These are phyloP conservation scores for Euphrasia arctica DNA, from an alignment of 305 asterid species.

Conservation along the genomic window DNA sequence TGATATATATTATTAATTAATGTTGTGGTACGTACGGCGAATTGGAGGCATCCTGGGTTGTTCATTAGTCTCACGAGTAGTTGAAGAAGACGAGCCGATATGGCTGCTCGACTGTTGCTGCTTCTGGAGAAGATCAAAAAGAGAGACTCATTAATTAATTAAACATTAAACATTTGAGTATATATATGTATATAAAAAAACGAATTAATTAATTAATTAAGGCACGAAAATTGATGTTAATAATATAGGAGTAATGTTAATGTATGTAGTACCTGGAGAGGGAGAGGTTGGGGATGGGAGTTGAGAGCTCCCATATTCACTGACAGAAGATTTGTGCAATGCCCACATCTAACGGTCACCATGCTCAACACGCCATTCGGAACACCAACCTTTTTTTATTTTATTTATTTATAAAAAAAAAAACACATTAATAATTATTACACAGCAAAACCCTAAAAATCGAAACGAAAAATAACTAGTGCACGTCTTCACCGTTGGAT, in stretches of 20 bases:
- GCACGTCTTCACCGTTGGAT: no score
- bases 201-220: no score
- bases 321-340: conserved; percentile 71
- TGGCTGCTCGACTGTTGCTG: conserved; percentile 17
- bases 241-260: no score
- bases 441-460: neutral
- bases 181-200: conserved; percentile 25
- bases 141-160: no score
- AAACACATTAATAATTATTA: neutral
- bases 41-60: conserved; percentile 64
- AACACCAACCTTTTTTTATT: conserved; percentile 55
- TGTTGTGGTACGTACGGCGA: conserved; percentile 50
- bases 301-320: conserved; percentile 48
- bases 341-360: conserved; percentile 95
- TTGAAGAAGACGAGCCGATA: conserved; percentile 53
- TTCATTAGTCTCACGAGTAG: conserved; percentile 30
- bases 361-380: conserved; percentile 61
- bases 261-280: no score
- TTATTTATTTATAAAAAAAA: neutral
- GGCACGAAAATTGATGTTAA: no score
- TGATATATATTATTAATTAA: no score
- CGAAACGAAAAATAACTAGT: no score
- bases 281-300: no score
- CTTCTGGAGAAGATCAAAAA: conserved; percentile 39
- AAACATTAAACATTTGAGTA: no score